Evolutionary conservation across 78 protist species (phyloP), one percentile per base, ranked within the genome.

Genomic region (Emiliania huxleyi): DNA sequence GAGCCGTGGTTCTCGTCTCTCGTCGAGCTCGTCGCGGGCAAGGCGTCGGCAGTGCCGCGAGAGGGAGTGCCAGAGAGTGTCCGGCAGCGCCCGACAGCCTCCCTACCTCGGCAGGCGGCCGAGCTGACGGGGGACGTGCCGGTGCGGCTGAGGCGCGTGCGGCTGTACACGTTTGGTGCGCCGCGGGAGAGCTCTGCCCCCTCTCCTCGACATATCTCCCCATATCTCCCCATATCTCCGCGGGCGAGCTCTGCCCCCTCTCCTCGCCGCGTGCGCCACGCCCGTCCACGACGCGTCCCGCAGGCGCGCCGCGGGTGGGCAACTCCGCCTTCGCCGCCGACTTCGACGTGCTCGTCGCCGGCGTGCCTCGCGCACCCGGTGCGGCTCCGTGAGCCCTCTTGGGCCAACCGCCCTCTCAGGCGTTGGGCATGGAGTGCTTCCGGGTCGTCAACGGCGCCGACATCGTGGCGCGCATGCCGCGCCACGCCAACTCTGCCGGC

Each of bases 381-480:
- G n/a, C n/a, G n/a, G n/a, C n/a, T n/a, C n/a, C n/a, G n/a, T n/a
- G n/a, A n/a, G n/a, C n/a, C n/a, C n/a, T n/a, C n/a, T 5, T 49
- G 56, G 12, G 12, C 5, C n/a, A n/a, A n/a, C n/a, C n/a, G n/a
- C n/a, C n/a, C n/a, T n/a, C n/a, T n/a, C n/a, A n/a, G n/a, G n/a
- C n/a, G n/a, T n/a, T n/a, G n/a, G 81, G 81, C 19, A 48, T 48
- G 46, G 91, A 88, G 79, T 77, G 79, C 11, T 88, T 55, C 79
- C 91, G 91, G 5, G 23, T 88, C 38, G 91, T 88, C 40, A 88
- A 88, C 48, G 91, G 79, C 22, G 43, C 23, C 2, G 91, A 88
- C 91, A 56, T 56, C 12, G 91, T 88, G 23, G 38, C 91, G 91
- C 69, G 91, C 12, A 1, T 88, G 44, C 91, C 91, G 25, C 73